Evolutionary conservation across 2,329 filamentous ascomycete species (phyloP), one percentile per base, ranked within the genome.

Genomic region (Xylariaceae sp.): DNA sequence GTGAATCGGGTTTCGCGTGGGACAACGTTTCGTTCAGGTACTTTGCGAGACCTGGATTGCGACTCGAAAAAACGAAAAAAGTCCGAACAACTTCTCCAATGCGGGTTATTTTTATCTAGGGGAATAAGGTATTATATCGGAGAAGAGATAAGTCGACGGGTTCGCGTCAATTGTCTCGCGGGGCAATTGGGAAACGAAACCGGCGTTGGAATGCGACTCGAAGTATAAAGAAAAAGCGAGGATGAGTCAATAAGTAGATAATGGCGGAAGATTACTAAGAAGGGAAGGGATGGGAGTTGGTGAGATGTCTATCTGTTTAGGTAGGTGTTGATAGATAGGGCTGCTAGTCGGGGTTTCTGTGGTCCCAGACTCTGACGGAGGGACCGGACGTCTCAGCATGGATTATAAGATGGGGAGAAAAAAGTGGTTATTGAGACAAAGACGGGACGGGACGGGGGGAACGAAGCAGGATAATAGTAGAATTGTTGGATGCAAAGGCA

Each of bases 341-440:
- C 51, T 58, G 52, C 56, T 51, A 56, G 54, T 60, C 55, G 57
- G 60, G 53, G 56, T 39, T 55, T 54, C 47, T 61, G 58, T 58
- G 61, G 61, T 55, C 53, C 54, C 43, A 18, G 34, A 49, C 30
- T 15, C 30, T 5, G 9, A 10, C 30, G 13, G 13, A 12, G 30
- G 30, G 9, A 34, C 9, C 8, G 30, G 30, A 34, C 9, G 30
- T 34, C 8, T 34, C 9, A 12, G 13, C 8, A 34, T 10, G 30
- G 26, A 26, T 26, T 40, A 18, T 16, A 40, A 15, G 19, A 42
- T 22, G 40, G 8, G 7, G 12, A n/a, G 19, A 8, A n/a, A 19
- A 42, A 12, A 42, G 40, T 22, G 6, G 10, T 15, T 5, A 15
- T n/a, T n/a, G n/a, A 15, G 19, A 42, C 18, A 18, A 3, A 40